Base-by-base conservation (phyloP, 768 basidiomycete genomes). In the Amanita thiersii region DNA sequence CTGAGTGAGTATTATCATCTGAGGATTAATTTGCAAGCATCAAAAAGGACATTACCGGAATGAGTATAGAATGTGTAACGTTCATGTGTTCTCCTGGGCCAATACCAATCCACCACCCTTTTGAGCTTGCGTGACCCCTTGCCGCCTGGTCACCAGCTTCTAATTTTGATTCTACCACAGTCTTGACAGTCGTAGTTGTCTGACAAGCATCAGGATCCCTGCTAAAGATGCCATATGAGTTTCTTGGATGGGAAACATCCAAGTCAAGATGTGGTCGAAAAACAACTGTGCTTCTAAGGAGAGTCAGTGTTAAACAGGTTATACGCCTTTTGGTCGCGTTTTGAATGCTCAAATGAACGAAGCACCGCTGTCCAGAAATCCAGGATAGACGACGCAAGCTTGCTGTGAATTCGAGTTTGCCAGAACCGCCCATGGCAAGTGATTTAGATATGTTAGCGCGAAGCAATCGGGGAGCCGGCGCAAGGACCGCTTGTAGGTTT, bases 91-190 rank as follows among this genome's bases (percentile, higher is more conserved):
- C 75, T 1, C 77, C 76, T 2, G 82, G 65, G 10, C 65, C 60
- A 4, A 93, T 78, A 5, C 92, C 92, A 4, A 77, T 69, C 90
- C 91, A 94, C 85, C 88, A 94, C 1, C 90, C 91, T 52, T 79
- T 81, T 17, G 79, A 84, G 30, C 84, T 89, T 7, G 82, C 85
- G 54, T 78, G 72, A 2, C 85, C 84, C 47, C 73, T 72, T 5
- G 76, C 60, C 19, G 73, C 74, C 29, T 70, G 69, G 37, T 81
- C 74, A 4, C 80, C 77, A 55, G 80, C 77, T 50, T 80, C 76
- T 19, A 94, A 67, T 3, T 65, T 65, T 23, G 75, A 72, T 52
- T 80, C 79, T 1, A 79, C 73, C 1, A 92, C 67, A 47, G 76
- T 70, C 56, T 82, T 86, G 39, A 68, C 63, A 12, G 63, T 71